phyloP scores from a whole-genome alignment of 495 filamentous ascomycete species.

The Hypoxylon trugodes region DNA sequence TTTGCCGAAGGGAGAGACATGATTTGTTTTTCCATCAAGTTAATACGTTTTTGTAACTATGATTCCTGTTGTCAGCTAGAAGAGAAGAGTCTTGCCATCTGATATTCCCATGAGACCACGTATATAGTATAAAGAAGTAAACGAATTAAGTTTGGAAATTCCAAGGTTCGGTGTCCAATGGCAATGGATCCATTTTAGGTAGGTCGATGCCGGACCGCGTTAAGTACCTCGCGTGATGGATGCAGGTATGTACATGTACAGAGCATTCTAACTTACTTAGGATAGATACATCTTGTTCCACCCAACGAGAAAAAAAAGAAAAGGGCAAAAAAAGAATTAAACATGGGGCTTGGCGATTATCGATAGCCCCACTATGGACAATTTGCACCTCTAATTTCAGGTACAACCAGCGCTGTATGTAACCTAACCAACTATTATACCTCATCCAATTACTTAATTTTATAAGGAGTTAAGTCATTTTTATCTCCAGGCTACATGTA shows the following conservation, averaged over 20 bases:
- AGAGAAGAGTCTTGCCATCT: too few species aligned
- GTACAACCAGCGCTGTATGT: conserved; percentile 14
- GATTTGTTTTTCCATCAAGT: background rate
- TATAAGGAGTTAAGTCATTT: too few species aligned
- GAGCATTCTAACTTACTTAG: background rate
- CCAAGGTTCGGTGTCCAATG: too few species aligned
- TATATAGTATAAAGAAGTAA: conserved; percentile 3
- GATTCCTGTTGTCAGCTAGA: conserved; percentile 24
- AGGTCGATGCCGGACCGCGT: conserved; percentile 27
- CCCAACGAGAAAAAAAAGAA: conserved; percentile 2
- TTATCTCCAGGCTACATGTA: too few species aligned
- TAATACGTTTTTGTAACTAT: background rate
- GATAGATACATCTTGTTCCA: background rate
- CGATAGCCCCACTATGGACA: conserved; percentile 27
- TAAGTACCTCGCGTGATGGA: conserved; percentile 36
- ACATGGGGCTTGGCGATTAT: conserved; percentile 30
- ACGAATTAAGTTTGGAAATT: background rate
- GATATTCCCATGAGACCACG: conserved; percentile 6
- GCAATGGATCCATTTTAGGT: background rate
- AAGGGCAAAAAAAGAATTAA: conserved; percentile 1
- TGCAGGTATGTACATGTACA: background rate
- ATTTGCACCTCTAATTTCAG: conserved; percentile 21
- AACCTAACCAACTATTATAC: background rate
- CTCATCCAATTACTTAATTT: too few species aligned
- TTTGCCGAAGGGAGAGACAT: conserved; percentile 47